Conservation (phyloP, 345 rosid genomes). For the Bretschneidera sinensis region DNA sequence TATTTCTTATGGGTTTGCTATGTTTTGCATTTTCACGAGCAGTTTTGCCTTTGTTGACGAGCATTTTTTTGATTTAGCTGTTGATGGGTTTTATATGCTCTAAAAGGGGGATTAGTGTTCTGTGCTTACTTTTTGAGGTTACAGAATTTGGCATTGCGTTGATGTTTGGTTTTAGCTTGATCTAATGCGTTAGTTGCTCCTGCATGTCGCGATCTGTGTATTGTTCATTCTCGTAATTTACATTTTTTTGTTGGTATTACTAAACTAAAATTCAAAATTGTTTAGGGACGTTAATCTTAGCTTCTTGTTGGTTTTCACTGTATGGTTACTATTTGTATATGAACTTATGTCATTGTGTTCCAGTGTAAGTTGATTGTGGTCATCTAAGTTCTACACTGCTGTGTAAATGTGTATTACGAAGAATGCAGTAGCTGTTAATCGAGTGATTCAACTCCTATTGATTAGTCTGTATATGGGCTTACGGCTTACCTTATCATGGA, state of each 20-base stretch:
- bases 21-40: conserved; percentile 1
- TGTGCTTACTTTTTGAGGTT: conserved; percentile 4
- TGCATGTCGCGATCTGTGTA: conserved; percentile 35
- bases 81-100: conserved; percentile 8
- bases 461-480: too few relatives aligned
- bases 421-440: background rate
- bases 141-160: conserved; percentile 12
- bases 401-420: too few relatives aligned
- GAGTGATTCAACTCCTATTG: background rate
- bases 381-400: too few relatives aligned
- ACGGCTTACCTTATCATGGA: too few relatives aligned
- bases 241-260: background rate
- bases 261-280: background rate
- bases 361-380: conserved; percentile 7
- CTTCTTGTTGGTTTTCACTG: background rate
- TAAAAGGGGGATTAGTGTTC: conserved; percentile 2
- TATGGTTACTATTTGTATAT: conserved; percentile 4
- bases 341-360: background rate
- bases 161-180: conserved; percentile 10
- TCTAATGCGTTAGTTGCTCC: conserved; percentile 14
- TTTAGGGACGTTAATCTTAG: background rate
- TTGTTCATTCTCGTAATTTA: conserved; percentile 1
- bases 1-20: conserved; percentile 13
- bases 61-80: conserved; percentile 16
- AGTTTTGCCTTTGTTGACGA: background rate